Evolutionary conservation across 768 basidiomycete species (phyloP).

Genomic region (Sporobolomyces pararoseus): DNA sequence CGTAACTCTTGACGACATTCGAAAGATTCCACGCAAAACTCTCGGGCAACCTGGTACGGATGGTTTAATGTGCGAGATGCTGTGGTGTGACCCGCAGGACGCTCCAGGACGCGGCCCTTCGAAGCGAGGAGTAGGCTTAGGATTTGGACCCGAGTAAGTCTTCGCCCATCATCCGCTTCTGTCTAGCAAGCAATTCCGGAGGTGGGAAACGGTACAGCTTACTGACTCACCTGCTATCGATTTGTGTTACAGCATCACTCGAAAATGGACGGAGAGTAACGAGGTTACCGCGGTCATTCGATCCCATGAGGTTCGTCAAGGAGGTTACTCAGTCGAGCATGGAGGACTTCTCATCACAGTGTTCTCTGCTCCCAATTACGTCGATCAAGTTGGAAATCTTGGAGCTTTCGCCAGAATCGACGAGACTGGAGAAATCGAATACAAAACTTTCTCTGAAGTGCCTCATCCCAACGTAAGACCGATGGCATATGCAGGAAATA

Average conservation of each 20-base stretch:
- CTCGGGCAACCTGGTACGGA: slow-evolving; percentile 81
- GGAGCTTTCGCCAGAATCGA: slow-evolving; percentile 67
- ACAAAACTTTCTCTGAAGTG: slow-evolving; percentile 40
- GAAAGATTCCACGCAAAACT: slow-evolving; percentile 79
- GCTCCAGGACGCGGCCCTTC: slow-evolving; percentile 84
- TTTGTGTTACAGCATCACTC: too few relatives aligned
- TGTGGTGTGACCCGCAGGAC: slow-evolving; percentile 66
- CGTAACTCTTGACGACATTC: slow-evolving; percentile 89
- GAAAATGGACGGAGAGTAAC: slow-evolving; percentile 42
- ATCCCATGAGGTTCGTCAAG: slow-evolving; percentile 90
- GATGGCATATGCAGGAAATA: slow-evolving; percentile 32
- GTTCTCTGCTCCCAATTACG: slow-evolving; percentile 89
- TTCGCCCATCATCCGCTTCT: too few relatives aligned
- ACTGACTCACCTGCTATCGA: too few relatives aligned
- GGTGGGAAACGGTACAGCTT: too few relatives aligned
- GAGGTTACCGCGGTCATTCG: slow-evolving; percentile 69
- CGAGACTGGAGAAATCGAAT: slow-evolving; percentile 41
- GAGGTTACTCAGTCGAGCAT: slow-evolving; percentile 93
- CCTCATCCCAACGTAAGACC: slow-evolving; percentile 28
- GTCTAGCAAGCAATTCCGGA: too few relatives aligned
- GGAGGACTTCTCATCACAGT: slow-evolving; percentile 91
- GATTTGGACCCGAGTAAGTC: slow-evolving; percentile 86
- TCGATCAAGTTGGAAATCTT: slow-evolving; percentile 82
- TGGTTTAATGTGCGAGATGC: slow-evolving; percentile 77
- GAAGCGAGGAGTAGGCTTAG: slow-evolving; percentile 93